phyloP scores from a whole-genome alignment of 352 stramenopile species.

The Phytophthora kernoviae region DNA sequence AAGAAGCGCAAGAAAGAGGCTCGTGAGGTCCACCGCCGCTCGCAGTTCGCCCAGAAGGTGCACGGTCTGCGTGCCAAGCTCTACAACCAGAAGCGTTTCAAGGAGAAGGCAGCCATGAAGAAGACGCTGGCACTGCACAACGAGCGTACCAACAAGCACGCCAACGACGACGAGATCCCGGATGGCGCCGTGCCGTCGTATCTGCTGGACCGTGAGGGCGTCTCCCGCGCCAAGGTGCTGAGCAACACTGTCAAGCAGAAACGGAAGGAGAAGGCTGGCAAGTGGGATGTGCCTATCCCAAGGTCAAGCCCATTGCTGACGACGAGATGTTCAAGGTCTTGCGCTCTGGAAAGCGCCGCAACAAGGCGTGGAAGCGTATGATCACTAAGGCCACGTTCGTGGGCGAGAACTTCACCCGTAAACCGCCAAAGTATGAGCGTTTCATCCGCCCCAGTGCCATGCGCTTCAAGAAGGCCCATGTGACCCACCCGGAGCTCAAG shows the following conservation, averaged over 20 bases:
- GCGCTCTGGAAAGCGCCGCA: conserved; percentile 96
- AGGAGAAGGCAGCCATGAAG: conserved; percentile 99
- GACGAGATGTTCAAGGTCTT: conserved; percentile 99
- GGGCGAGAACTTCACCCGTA: conserved; percentile 99
- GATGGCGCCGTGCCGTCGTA: conserved; percentile 99
- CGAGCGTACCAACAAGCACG: conserved; percentile 98
- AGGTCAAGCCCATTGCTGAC: conserved; percentile 98
- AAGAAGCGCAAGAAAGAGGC: conserved; percentile 99
- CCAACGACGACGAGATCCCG: conserved; percentile 96
- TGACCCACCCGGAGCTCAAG: conserved; percentile 99
- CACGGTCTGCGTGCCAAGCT: conserved; percentile 98
- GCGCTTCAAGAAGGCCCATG: conserved; percentile 99
- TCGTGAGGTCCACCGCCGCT: conserved; percentile 96
- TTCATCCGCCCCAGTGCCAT: conserved; percentile 99
- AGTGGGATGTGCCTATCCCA: conserved; percentile 99
- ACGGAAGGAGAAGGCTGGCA: conserved; percentile 99
- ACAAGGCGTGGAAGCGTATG: conserved; percentile 92
- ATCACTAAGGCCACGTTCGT: conserved; percentile 97
- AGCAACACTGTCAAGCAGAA: conserved; percentile 99
- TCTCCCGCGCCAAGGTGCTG: conserved; percentile 98
- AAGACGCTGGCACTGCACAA: conserved; percentile 99
- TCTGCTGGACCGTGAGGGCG: conserved; percentile 98
- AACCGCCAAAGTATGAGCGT: conserved; percentile 99
- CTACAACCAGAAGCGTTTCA: conserved; percentile 99
- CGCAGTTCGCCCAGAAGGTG: conserved; percentile 99